Conservation (phyloP, 805 yeast species). For the Hanseniaspora clermontiae region DNA sequence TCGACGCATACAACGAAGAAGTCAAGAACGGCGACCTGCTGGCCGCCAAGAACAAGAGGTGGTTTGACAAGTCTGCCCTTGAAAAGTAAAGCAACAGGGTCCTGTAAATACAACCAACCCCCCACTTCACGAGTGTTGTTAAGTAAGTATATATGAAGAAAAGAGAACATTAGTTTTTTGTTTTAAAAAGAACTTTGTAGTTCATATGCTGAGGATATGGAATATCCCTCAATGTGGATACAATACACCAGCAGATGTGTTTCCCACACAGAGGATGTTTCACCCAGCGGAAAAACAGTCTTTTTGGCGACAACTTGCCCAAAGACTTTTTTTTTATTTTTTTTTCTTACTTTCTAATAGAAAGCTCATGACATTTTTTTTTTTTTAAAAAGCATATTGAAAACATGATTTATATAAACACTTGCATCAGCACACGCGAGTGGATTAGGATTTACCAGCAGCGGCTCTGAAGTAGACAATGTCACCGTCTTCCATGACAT, state of each 20-base stretch:
- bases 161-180: too few species aligned
- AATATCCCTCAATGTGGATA: too few species aligned
- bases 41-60: conserved; percentile 33
- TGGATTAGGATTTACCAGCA: conserved; percentile 64
- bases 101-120: neutral
- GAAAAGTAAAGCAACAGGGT: neutral
- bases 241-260: too few species aligned
- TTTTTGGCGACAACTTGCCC: too few species aligned
- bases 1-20: conserved; percentile 62
- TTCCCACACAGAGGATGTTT: too few species aligned
- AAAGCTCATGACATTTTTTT: neutral
- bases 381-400: neutral
- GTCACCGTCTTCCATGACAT: conserved; percentile 91
- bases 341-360: too few species aligned
- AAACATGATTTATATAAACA: neutral
- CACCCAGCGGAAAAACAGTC: too few species aligned
- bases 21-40: conserved; percentile 36
- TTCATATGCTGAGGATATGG: too few species aligned
- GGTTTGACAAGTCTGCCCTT: conserved; percentile 17
- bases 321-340: too few species aligned
- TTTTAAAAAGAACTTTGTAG: too few species aligned
- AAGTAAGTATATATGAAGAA: too few species aligned
- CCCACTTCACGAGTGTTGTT: too few species aligned
- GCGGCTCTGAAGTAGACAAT: conserved; percentile 86
- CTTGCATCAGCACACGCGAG: neutral